Percentiles rank a stretch among this genome's conserved stretches.
These are phyloP conservation scores for Albugo laibachii DNA, from an alignment of 352 stramenopile species.

Conservation along the genomic window DNA sequence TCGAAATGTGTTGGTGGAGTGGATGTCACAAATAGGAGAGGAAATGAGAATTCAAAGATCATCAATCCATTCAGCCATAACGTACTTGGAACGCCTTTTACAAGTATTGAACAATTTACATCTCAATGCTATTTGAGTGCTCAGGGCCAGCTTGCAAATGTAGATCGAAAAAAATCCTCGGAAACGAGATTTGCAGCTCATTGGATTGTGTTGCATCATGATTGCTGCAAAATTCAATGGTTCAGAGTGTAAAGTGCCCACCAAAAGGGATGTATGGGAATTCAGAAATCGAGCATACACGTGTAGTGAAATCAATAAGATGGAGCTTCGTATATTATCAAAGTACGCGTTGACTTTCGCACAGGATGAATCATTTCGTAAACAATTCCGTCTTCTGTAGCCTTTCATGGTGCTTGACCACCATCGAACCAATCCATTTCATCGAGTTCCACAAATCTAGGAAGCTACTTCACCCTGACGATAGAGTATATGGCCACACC, in stretches of 20 bases:
- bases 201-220: conserved; percentile 58
- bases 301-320: conserved; percentile 58
- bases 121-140: too few relatives aligned
- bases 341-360: conserved; percentile 11
- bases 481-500: conserved; percentile 45
- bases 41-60: conserved; percentile 67
- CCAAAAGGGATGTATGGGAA: conserved; percentile 66
- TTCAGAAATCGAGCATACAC: conserved; percentile 73
- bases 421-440: conserved; percentile 62
- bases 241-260: conserved; percentile 61
- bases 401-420: conserved; percentile 44
- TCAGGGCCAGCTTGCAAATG: not conserved
- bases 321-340: conserved; percentile 34
- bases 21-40: conserved; percentile 72
- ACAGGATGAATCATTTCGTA: too few relatives aligned
- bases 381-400: conserved; percentile 8
- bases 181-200: conserved; percentile 62
- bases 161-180: conserved; percentile 20
- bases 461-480: conserved; percentile 57
- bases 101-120: conserved; percentile 1
- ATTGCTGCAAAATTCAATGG: conserved; percentile 65
- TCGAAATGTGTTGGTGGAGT: conserved; percentile 59
- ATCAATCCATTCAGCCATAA: conserved; percentile 55
- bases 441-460: conserved; percentile 58
- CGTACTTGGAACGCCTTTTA: conserved; percentile 63